phyloP scores from a whole-genome alignment of 192 early-diverging fungal genomes.

The Backusella parvicylindrica region DNA sequence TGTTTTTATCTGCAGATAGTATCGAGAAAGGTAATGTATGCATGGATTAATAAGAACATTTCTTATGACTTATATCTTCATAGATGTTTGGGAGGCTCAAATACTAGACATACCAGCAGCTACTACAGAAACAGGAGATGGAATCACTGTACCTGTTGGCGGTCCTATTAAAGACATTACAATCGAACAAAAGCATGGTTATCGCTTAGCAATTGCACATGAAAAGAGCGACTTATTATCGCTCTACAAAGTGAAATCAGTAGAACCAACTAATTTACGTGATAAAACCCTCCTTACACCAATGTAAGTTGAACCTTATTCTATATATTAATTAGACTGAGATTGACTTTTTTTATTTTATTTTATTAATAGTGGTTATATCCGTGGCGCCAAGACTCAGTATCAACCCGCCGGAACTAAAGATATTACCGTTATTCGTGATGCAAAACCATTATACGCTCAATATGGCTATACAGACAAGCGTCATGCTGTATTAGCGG shows the following conservation, averaged over 20 bases:
- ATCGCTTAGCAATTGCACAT: conserved; percentile 51
- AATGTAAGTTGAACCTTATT: conserved; percentile 25
- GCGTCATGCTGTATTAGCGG: conserved; percentile 24
- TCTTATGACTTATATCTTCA: neutral
- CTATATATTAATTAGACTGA: neutral
- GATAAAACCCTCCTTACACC: conserved; percentile 27
- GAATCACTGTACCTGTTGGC: conserved; percentile 21
- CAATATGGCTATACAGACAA: conserved; percentile 11
- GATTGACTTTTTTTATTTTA: neutral
- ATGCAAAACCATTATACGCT: conserved; percentile 7
- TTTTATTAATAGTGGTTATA: conserved; percentile 37
- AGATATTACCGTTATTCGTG: neutral
- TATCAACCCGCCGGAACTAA: neutral
- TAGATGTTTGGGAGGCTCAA: conserved; percentile 8
- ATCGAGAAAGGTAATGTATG: neutral
- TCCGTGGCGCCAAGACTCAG: conserved; percentile 28
- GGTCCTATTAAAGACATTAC: conserved; percentile 48
- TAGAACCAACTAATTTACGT: conserved; percentile 25
- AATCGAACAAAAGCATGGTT: conserved; percentile 47
- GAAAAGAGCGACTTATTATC: conserved; percentile 45
- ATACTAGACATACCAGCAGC: neutral
- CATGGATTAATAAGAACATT: neutral
- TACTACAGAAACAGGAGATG: neutral
- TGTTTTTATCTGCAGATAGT: conserved; percentile 18
- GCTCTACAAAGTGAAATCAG: conserved; percentile 33